A percentile compares a stretch with the other conserved stretches of the same genome.
These are phyloP conservation scores for Botryotinia calthae DNA, from an alignment of 2,329 filamentous ascomycete species.

Conservation along the genomic window DNA sequence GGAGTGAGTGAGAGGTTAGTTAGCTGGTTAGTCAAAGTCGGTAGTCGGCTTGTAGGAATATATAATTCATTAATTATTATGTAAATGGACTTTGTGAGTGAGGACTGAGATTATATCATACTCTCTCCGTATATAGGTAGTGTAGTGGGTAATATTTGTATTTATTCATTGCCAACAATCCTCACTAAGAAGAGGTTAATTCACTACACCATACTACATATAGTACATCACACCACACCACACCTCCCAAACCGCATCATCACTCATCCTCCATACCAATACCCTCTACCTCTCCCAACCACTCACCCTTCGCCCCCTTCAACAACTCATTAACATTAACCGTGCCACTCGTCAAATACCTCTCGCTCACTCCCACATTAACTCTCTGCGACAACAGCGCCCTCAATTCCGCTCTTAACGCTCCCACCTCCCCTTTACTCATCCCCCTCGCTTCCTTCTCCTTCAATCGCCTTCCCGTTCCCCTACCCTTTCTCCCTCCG, in stretches of 20 bases:
- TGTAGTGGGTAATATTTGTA: neutral
- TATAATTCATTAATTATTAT: neutral
- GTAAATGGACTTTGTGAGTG: neutral
- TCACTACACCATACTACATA: neutral
- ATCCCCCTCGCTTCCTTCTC: constrained; percentile 66
- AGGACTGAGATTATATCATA: neutral
- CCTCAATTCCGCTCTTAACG: constrained; percentile 69
- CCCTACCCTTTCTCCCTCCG: constrained; percentile 63
- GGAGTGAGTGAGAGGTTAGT: neutral
- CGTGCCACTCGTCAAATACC: constrained; percentile 78
- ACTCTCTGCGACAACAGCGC: constrained; percentile 68
- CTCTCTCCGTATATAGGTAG: neutral
- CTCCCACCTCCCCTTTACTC: constrained; percentile 71
- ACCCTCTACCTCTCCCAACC: constrained; percentile 38
- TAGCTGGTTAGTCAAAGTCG: neutral
- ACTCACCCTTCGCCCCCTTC: constrained; percentile 57
- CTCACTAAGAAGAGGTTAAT: neutral
- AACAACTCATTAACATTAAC: constrained; percentile 77
- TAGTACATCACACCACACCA: constrained; percentile 4
- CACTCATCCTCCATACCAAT: constrained; percentile 38
- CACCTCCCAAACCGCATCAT: neutral
- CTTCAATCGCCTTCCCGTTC: constrained; percentile 70
- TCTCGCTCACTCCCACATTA: constrained; percentile 84
- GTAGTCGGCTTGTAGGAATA: neutral
- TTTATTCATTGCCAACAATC: neutral